Base-by-base conservation (phyloP, 108 stramenopile genomes). In the Seminavis robusta region DNA sequence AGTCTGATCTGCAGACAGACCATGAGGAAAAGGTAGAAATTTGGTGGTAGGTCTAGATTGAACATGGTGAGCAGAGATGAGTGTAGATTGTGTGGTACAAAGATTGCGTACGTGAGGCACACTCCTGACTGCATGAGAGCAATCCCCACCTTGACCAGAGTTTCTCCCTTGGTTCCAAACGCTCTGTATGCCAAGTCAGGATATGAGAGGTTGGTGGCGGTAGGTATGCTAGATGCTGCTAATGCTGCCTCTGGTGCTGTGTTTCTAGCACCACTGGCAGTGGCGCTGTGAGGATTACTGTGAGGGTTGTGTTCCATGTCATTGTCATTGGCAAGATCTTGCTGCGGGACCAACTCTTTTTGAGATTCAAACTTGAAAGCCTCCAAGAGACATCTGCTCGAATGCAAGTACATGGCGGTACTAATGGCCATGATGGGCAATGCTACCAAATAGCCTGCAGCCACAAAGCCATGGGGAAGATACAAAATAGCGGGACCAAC, bases 401-500 rank as follows among this genome's bases (percentile, higher is more conserved):
- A 61, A 52, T 58, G 74, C 16, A 74, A 39, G 41, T 61, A 81
- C 29, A 65, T 31, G 9, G 26, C 8, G 15, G 71, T 73, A 3
- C 60, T 46, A 2, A 81, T 2, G 7, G 51, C 6, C 23, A 81
- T 30, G 29, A 61, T 26, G 21, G 68, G 68, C n/a, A 81, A 47
- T 41, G 76, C 61, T 17, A 81, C 69, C 0, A 33, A 25, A 42
- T 65, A 77, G 16, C 80, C 80, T 43, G 73, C 59, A 26, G 32
- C 28, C 16, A 55, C 47, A 54, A 81, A 77, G 25, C 71, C 75
- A 46, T 70, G 68, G 13, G 80, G 80, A 21, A 81, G 40, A 60
- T 73, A 81, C 27, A 81, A 65, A 46, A 81, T 77, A 13, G 76
- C 75, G 11, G 79, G 73, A 30, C 79, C 79, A 3, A 81, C 65